Evolutionary conservation across 139 green algal species (phyloP), one percentile per base, ranked within the genome.

Genomic region (Monoraphidium neglectum): DNA sequence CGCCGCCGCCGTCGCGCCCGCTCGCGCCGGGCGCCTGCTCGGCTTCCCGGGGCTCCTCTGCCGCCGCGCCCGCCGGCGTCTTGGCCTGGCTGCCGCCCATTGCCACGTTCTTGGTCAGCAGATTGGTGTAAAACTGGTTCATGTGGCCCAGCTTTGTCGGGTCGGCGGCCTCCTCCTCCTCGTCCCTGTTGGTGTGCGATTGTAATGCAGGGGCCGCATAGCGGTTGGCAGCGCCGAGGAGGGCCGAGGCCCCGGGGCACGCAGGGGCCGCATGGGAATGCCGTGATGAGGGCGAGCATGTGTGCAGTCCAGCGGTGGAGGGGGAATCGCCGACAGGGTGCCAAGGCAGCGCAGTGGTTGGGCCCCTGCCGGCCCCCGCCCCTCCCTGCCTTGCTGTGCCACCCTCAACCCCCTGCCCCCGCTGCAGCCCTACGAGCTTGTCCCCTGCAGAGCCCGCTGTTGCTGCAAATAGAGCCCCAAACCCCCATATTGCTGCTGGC

Each of bases 41-140:
- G 59, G 28, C 6, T 24, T 40, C 18, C 65, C 66, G 46, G 26
- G 51, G 28, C 38, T 78, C n/a, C 77, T 70, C 30, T 49, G 66
- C 53, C 26, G 15, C 23, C 32, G 62, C 35, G 30, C 62, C 13
- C 76, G 23, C 62, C 56, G 8, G 49, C 28, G 66, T 74, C 13
- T 1, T 63, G 61, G 63, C 30, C 49, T 0, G 35, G 18, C 65
- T 73, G 21, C 59, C 77, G 0, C 89, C 90, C 62, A 94, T 89
- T 4, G 90, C 93, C 32, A 92, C 88, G 69, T 97, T 96, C 15
- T 87, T 87, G 24, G 75, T 91, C 30, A 96, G 77, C 46, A 97
- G 73, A 82, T 97, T 97, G 72, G 82, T 80, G 82, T 96, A 98
- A 59, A 98, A 98, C 78, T 97, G 90, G 68, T 90, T 90, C 89